Base-by-base conservation (phyloP, 441 rosid genomes). In the Mallotus repandus region DNA sequence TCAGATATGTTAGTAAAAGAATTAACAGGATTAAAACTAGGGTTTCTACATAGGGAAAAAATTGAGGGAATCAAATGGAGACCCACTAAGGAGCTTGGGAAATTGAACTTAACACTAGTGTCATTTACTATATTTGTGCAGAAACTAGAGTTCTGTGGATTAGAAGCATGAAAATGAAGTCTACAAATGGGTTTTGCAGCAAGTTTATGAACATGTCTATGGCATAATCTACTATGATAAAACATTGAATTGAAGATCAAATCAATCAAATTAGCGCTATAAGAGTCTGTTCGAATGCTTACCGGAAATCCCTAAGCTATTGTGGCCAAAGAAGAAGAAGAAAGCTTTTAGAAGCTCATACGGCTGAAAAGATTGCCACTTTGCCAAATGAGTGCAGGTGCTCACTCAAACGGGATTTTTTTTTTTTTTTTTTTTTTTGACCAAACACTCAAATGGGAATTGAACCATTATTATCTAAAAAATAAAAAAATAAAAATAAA, bases 31-130 rank as follows among this genome's bases (percentile, higher is more conserved):
- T 9, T 0, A 38, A 21, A 58, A 62, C 71, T 60, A 21, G 81
- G 71, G 66, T 38, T 70, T 79, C 74, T 76, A 4, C 74, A 67
- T 12, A 62, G 67, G 73, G 67, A 46, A 55, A 21, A 14, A 63
- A 62, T 59, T 11, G 83, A 25, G 67, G 61, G 25, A 72, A 76
- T 66, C 35, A 67, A 80, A 80, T 55, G 67, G 10, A 71, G 41
- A 74, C 80, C 88, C 71, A 62, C n/a, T 56, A 73, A 45, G 74
- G 74, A 60, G 71, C 69, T 72, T 16, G 45, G 76, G 68, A 72
- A 75, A 38, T 75, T 63, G 72, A 55, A 65, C 48, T 49, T 65
- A 71, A 18, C 58, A 71, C 64, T 68, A 72, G 49, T 43, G 10
- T 35, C 41, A 63, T 22, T 4, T 55, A 70, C 18, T 49, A 29